Percentiles rank a stretch among this genome's conserved stretches.
Evolutionary conservation across 805 yeast genomes (phyloP).

Genomic region (Maudiozyma turicensis): DNA sequence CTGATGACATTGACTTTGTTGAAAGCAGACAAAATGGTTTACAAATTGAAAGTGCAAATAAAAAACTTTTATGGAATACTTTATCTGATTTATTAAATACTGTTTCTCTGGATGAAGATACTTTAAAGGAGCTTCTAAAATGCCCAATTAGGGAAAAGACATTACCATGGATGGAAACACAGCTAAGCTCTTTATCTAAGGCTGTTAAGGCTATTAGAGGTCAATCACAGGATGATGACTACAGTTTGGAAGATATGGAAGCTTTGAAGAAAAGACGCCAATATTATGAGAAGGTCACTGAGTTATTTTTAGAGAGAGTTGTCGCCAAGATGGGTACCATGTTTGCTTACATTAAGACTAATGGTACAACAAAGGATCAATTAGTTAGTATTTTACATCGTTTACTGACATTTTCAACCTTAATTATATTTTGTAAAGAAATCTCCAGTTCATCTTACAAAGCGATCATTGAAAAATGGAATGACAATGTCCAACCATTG

Average conservation of each 20-base stretch:
- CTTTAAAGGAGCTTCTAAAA: conserved; percentile 37
- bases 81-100: conserved; percentile 58
- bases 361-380: conserved; percentile 23
- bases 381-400: conserved; percentile 29
- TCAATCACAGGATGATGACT: conserved; percentile 32
- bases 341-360: conserved; percentile 32
- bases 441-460: conserved; percentile 40
- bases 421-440: conserved; percentile 50
- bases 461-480: conserved; percentile 36
- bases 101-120: conserved; percentile 53
- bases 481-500: conserved; percentile 24
- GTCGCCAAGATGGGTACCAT: conserved; percentile 34
- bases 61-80: conserved; percentile 63
- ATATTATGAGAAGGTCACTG: conserved; percentile 47
- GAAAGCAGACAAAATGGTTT: conserved; percentile 72
- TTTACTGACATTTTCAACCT: conserved; percentile 38
- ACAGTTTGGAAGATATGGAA: conserved; percentile 51
- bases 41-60: conserved; percentile 75
- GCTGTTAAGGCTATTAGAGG: conserved; percentile 60
- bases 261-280: conserved; percentile 60
- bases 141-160: conserved; percentile 41
- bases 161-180: conserved; percentile 42
- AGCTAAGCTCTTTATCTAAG: conserved; percentile 45
- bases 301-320: conserved; percentile 40
- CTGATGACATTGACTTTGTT: conserved; percentile 58